phyloP scores from a whole-genome alignment of 2,329 filamentous ascomycete species.

The Nigrospora osmanthi region DNA sequence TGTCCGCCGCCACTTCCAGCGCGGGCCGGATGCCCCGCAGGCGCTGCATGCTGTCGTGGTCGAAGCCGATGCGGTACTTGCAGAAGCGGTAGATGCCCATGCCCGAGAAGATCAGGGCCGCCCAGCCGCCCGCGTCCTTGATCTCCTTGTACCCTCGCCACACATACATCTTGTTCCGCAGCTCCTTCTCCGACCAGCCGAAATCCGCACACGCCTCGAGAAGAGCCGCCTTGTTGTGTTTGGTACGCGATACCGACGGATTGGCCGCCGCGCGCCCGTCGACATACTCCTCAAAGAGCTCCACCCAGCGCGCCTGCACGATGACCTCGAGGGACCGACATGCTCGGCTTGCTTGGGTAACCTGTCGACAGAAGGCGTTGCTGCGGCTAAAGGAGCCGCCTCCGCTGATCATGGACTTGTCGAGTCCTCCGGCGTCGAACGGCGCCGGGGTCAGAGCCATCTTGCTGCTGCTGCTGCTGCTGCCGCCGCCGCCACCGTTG shows the following conservation, averaged over 20 bases:
- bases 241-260: slow-evolving; percentile 31
- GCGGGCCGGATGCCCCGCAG: slow-evolving; percentile 34
- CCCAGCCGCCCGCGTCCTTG: slow-evolving; percentile 48
- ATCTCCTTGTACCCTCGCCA: slow-evolving; percentile 54
- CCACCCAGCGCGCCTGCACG: slow-evolving; percentile 48
- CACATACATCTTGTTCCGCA: slow-evolving; percentile 40
- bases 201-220: slow-evolving; percentile 46
- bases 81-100: slow-evolving; percentile 52
- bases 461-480: slow-evolving; percentile 17
- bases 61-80: slow-evolving; percentile 49
- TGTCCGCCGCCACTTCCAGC: slow-evolving; percentile 45
- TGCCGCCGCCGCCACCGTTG: slow-evolving; percentile 7
- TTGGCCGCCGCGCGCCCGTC: slow-evolving; percentile 28
- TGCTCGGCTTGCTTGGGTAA: slow-evolving; percentile 36
- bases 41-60: slow-evolving; percentile 38
- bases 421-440: not conserved
- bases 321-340: slow-evolving; percentile 51
- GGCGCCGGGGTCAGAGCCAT: no score
- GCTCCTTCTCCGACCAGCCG: slow-evolving; percentile 48
- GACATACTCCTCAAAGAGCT: slow-evolving; percentile 44
- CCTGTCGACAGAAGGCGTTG: slow-evolving; percentile 22
- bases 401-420: not conserved
- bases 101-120: slow-evolving; percentile 46
- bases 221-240: slow-evolving; percentile 42
- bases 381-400: slow-evolving; percentile 18